phyloP scores from a whole-genome alignment of 1,284 basidiomycete genomes.

The Heliocybe sulcata region DNA sequence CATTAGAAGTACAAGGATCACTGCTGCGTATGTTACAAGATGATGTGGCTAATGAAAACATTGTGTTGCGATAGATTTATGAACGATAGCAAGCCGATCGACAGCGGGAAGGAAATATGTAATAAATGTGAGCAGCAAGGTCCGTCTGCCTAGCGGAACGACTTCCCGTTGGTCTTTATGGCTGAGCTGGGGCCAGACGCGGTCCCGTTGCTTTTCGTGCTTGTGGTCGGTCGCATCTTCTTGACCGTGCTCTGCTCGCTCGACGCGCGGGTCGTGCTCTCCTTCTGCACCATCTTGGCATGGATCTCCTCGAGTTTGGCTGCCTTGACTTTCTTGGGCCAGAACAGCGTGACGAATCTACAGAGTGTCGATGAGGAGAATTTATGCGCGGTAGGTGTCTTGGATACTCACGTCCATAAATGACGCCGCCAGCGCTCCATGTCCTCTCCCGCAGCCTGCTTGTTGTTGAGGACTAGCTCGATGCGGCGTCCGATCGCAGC shows the following conservation, averaged over 20 bases:
- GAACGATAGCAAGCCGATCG: conserved; percentile 10
- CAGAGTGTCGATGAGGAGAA: too few relatives aligned
- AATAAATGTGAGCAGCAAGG: not conserved
- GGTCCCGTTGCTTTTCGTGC: conserved; percentile 29
- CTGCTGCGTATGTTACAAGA: not conserved
- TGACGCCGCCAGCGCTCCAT: conserved; percentile 86
- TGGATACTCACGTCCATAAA: conserved; percentile 81
- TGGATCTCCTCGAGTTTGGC: conserved; percentile 89
- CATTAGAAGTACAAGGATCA: not conserved
- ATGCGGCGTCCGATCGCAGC: conserved; percentile 93
- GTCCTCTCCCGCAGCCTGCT: conserved; percentile 73
- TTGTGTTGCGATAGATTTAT: conserved; percentile 31
- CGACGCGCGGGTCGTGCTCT: conserved; percentile 46
- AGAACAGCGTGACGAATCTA: conserved; percentile 91
- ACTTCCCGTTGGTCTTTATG: conserved; percentile 42
- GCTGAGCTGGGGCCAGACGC: not conserved
- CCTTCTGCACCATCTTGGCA: conserved; percentile 88
- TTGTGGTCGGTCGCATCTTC: conserved; percentile 43
- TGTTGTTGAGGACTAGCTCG: conserved; percentile 74
- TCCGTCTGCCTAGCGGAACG: conserved; percentile 25
- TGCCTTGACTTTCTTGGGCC: conserved; percentile 95
- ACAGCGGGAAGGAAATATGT: not conserved
- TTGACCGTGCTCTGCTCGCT: conserved; percentile 36
- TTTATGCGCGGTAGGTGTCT: conserved; percentile 1
- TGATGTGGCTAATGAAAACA: not conserved